phyloP scores from a whole-genome alignment of 352 stramenopile species.

The Vaucheria bursata region DNA sequence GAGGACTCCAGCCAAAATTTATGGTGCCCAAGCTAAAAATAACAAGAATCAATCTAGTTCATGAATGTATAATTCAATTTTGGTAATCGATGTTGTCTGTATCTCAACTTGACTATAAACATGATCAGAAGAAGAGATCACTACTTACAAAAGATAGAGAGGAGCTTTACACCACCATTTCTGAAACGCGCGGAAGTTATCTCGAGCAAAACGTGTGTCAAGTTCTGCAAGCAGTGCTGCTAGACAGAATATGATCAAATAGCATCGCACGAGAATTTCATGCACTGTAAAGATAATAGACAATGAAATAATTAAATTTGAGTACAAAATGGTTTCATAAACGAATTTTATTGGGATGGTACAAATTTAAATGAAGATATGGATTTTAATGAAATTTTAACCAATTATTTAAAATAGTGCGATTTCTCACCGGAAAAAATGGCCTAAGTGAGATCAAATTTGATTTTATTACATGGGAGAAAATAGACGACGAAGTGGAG shows the following conservation, averaged over 20 bases:
- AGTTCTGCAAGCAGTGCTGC: constrained; percentile 41
- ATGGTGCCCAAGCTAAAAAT: neutral
- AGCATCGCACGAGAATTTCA: constrained; percentile 23
- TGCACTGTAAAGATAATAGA: constrained; percentile 15
- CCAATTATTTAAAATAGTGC: too few species aligned
- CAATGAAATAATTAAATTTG: neutral
- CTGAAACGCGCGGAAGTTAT: constrained; percentile 44
- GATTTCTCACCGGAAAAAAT: too few species aligned
- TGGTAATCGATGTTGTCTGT: neutral
- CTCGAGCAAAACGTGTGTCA: constrained; percentile 42
- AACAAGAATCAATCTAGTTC: neutral
- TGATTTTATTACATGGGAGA: neutral
- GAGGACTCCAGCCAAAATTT: neutral
- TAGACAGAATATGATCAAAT: constrained; percentile 36
- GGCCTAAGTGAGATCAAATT: neutral
- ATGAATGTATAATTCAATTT: neutral
- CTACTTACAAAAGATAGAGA: constrained; percentile 46
- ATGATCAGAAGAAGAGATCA: too few species aligned
- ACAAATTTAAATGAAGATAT: too few species aligned
- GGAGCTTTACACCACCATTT: constrained; percentile 48
- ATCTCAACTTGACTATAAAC: neutral
- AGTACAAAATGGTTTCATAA: too few species aligned
- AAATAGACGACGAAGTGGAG: neutral
- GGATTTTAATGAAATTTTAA: too few species aligned
- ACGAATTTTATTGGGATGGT: too few species aligned